phyloP scores from a whole-genome alignment of 192 early-diverging fungal genomes.

The Backusella tarrabulga region DNA sequence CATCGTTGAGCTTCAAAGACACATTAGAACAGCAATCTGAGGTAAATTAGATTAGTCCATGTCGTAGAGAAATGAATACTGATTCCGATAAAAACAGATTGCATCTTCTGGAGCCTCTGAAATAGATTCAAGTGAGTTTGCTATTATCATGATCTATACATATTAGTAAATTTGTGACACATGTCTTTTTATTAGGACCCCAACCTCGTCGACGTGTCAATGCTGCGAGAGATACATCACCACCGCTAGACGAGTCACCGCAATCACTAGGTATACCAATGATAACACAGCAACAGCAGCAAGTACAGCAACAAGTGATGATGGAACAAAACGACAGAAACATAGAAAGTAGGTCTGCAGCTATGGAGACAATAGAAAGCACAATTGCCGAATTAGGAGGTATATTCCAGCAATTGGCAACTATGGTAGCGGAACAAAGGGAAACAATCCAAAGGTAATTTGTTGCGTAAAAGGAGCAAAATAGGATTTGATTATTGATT shows the following conservation, averaged over 20 bases:
- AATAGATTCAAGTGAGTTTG: neutral
- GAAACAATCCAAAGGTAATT: constrained; percentile 76
- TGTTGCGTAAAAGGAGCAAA: neutral
- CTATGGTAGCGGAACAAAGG: constrained; percentile 82
- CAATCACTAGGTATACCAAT: constrained; percentile 46
- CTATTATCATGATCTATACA: neutral
- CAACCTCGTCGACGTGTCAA: constrained; percentile 45
- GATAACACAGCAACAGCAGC: constrained; percentile 41
- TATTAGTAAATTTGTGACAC: constrained; percentile 46
- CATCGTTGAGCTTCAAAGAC: constrained; percentile 88
- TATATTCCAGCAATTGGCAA: constrained; percentile 84
- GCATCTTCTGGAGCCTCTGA: neutral
- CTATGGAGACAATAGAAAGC: constrained; percentile 94
- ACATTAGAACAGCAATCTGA: constrained; percentile 91
- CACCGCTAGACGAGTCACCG: constrained; percentile 30
- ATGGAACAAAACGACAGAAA: constrained; percentile 71
- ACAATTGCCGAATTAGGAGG: constrained; percentile 95
- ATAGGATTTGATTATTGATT: neutral
- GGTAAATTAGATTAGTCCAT: constrained; percentile 20
- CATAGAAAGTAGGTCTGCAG: constrained; percentile 83
- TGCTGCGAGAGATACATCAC: neutral
- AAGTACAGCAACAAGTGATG: constrained; percentile 62
- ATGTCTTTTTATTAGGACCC: constrained; percentile 35
- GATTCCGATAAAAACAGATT: neutral
- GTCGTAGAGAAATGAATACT: neutral